A percentile compares a stretch with the other conserved stretches of the same genome.
Conservation (phyloP, 108 stramenopile genomes). For the Aurantiochytrium sp. region DNA sequence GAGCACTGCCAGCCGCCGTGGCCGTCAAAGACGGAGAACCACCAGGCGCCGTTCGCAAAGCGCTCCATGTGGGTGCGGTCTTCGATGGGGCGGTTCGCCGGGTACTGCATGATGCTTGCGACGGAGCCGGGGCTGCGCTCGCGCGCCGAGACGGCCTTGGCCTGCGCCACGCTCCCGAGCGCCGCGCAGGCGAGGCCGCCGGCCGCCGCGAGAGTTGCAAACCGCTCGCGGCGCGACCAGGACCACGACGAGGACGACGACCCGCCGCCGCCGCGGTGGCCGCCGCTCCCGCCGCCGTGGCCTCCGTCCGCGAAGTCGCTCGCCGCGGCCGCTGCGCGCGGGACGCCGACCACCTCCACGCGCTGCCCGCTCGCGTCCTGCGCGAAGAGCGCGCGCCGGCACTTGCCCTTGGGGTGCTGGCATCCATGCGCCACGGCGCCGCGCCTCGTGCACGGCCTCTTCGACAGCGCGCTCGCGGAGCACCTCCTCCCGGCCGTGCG, state of each 20-base stretch:
- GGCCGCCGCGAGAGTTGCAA: background rate
- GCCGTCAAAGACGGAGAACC: constrained; percentile 51
- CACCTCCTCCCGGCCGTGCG: no score
- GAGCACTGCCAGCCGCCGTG: constrained; percentile 60
- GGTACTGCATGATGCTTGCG: constrained; percentile 28
- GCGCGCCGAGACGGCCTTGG: background rate
- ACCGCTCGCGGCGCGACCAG: background rate
- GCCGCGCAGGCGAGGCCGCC: background rate
- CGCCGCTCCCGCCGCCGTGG: no score
- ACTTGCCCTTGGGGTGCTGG: no score
- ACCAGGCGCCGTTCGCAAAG: constrained; percentile 27
- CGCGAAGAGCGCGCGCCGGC: no score
- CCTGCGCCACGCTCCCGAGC: background rate
- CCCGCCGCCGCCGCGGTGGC: no score
- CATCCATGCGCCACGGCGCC: no score
- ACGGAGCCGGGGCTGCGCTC: background rate
- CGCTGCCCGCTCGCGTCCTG: no score
- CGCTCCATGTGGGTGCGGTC: constrained; percentile 36
- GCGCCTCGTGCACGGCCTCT: no score
- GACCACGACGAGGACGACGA: background rate
- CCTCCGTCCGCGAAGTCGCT: no score
- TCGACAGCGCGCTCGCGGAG: no score
- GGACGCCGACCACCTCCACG: no score
- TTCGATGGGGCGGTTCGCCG: constrained; percentile 48
- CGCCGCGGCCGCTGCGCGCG: no score